Evolutionary conservation across 345 rosid genomes (phyloP).

Genomic region (Rhodamnia argentea): DNA sequence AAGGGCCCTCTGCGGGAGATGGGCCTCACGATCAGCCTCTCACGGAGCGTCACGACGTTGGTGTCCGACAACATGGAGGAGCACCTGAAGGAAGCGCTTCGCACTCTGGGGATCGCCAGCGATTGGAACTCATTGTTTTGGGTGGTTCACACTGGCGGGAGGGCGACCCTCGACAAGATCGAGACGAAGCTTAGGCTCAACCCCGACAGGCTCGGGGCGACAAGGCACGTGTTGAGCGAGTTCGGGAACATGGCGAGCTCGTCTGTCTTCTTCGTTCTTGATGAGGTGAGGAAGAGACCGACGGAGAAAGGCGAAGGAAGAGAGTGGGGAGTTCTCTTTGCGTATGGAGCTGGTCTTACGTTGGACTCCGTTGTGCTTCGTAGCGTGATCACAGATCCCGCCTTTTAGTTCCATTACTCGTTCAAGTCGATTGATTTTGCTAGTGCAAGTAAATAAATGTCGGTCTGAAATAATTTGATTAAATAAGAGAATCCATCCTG

Average conservation of each 20-base stretch:
- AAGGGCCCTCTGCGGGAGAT: background rate
- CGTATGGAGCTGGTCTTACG: conserved; percentile 2
- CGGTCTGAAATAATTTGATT: background rate
- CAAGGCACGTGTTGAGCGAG: background rate
- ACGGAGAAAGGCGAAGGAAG: background rate
- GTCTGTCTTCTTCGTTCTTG: background rate
- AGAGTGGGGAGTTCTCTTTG: conserved; percentile 1
- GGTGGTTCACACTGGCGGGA: conserved; percentile 5
- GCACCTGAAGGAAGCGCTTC: background rate
- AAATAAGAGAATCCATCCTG: background rate
- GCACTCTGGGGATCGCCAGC: background rate
- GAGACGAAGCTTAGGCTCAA: background rate
- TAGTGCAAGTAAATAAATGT: background rate
- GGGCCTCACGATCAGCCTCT: background rate
- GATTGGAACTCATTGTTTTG: conserved; percentile 14
- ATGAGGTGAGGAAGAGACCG: conserved; percentile 1
- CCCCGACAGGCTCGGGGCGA: background rate
- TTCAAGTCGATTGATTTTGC: background rate
- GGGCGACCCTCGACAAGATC: background rate
- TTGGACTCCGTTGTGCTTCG: conserved; percentile 2
- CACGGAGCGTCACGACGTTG: background rate
- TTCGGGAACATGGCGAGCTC: conserved; percentile 4
- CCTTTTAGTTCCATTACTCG: background rate
- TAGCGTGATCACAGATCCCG: background rate
- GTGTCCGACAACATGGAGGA: background rate